Evolutionary conservation across 805 yeast species (phyloP).

Genomic region (Starmerella riodocensis): DNA sequence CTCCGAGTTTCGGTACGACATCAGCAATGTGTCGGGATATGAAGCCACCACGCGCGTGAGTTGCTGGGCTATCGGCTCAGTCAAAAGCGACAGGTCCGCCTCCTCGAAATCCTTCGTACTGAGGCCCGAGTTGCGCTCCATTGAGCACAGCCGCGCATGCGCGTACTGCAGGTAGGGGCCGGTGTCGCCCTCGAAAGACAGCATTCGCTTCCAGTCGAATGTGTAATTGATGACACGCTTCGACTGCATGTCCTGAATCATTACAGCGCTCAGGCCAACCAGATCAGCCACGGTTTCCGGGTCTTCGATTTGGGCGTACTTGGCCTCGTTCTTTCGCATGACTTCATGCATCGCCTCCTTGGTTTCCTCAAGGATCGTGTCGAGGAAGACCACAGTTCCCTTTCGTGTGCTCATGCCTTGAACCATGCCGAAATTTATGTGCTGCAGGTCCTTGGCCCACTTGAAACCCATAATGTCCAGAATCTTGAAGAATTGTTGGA

Average conservation of each 20-base stretch:
- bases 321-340: conserved; percentile 80
- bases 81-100: conserved; percentile 47
- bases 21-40: conserved; percentile 80
- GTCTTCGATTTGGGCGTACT: conserved; percentile 82
- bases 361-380: conserved; percentile 83
- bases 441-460: conserved; percentile 72
- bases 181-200: conserved; percentile 96
- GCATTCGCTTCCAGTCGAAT: conserved; percentile 97
- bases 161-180: conserved; percentile 98
- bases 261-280: conserved; percentile 92
- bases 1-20: conserved; percentile 72
- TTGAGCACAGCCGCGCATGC: conserved; percentile 89
- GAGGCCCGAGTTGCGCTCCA: conserved; percentile 62
- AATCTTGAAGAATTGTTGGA: conserved; percentile 87
- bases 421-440: conserved; percentile 94
- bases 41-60: conserved; percentile 70
- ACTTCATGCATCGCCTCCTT: conserved; percentile 91
- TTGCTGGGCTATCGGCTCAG: conserved; percentile 56
- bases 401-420: conserved; percentile 96
- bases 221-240: conserved; percentile 93
- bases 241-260: conserved; percentile 98
- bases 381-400: conserved; percentile 97
- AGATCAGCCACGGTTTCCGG: conserved; percentile 93
- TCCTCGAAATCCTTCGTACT: conserved; percentile 25
- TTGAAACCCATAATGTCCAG: conserved; percentile 77